A percentile compares a stretch with the other conserved stretches of the same genome.
These are phyloP conservation scores for Lanzia echinophila DNA, from an alignment of 2,329 filamentous ascomycete species.

Conservation along the genomic window DNA sequence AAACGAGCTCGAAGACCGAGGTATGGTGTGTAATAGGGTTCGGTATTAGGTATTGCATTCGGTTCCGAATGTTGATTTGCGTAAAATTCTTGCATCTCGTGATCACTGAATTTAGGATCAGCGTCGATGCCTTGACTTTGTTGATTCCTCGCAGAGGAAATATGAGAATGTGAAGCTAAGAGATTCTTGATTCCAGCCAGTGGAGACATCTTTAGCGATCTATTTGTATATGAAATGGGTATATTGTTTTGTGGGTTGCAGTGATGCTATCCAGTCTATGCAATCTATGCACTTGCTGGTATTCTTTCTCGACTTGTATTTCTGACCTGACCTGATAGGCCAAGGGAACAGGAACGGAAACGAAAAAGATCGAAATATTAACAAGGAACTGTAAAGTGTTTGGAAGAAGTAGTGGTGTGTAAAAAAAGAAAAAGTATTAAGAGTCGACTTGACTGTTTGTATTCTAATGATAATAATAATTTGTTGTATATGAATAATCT, in stretches of 20 bases:
- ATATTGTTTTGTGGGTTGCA: neutral
- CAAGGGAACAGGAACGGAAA: neutral
- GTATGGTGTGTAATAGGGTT: conserved; percentile 76
- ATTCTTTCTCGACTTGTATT: neutral
- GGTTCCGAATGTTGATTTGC: conserved; percentile 5
- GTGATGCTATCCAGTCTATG: neutral
- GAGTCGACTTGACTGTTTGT: conserved; percentile 6
- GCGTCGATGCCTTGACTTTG: conserved; percentile 25
- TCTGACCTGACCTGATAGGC: too few species aligned
- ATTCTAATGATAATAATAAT: conserved; percentile 4
- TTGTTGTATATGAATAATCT: neutral
- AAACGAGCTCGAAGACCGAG: conserved; percentile 82
- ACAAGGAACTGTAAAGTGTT: neutral
- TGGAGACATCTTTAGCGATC: conserved; percentile 28
- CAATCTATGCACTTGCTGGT: neutral
- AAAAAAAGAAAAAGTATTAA: neutral
- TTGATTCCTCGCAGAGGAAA: conserved; percentile 28
- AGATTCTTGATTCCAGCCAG: conserved; percentile 28
- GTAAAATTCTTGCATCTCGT: conserved; percentile 27
- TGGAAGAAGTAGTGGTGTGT: neutral
- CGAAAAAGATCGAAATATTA: neutral
- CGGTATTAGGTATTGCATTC: conserved; percentile 40
- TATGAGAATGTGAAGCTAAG: conserved; percentile 27
- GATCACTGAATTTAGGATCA: conserved; percentile 32
- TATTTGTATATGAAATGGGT: conserved; percentile 10